Conservation (phyloP, 2,329 filamentous ascomycete genomes). For the Thielaviopsis cerberus region DNA sequence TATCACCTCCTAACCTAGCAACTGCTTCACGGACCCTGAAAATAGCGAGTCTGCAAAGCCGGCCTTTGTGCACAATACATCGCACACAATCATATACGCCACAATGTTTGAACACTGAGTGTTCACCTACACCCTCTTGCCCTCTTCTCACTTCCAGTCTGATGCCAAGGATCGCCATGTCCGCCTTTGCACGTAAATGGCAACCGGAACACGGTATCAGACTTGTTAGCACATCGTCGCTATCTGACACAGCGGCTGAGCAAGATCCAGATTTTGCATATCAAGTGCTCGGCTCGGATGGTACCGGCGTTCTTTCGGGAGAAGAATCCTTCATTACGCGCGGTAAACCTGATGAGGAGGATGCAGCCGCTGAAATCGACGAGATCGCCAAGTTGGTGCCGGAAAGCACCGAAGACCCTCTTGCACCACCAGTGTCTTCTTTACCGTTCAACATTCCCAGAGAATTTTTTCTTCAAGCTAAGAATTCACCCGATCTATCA, state of each 20-base stretch:
- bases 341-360: background rate
- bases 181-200: background rate
- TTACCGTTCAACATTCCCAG: conserved; percentile 29
- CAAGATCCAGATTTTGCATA: background rate
- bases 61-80: background rate
- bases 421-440: conserved; percentile 20
- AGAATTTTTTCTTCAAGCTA: conserved; percentile 29
- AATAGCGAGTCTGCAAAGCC: background rate
- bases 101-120: background rate
- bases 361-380: background rate
- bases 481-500: conserved; percentile 25
- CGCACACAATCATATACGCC: background rate
- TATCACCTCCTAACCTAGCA: background rate
- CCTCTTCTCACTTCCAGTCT: background rate
- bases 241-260: background rate
- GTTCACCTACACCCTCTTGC: background rate
- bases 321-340: background rate
- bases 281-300: background rate
- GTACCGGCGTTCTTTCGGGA: background rate
- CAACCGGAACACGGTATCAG: conserved; percentile 4
- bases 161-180: background rate
- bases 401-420: conserved; percentile 12
- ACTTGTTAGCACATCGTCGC: background rate
- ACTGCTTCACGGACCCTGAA: background rate
- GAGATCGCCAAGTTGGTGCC: background rate